A percentile compares a stretch with the other conserved stretches of the same genome.
Evolutionary conservation across 2,329 filamentous ascomycete genomes (phyloP).

Genomic region (Fusarium newnesense): DNA sequence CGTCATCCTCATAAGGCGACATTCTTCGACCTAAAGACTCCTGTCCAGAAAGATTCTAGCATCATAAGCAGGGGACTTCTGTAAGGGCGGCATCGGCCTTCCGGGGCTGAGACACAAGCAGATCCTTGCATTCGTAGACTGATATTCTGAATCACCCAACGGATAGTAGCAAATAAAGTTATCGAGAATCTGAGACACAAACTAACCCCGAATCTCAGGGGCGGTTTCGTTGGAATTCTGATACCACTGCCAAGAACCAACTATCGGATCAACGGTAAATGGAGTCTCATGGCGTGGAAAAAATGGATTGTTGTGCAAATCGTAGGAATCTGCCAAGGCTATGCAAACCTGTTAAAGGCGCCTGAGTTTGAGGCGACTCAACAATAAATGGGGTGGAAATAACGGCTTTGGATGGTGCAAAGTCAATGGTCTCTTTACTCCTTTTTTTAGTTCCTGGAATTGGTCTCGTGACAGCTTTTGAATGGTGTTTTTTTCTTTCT

Average conservation of each 20-base stretch:
- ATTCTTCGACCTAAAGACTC: not conserved
- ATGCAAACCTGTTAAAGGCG: conserved; percentile 17
- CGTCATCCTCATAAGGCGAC: not conserved
- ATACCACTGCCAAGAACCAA: conserved; percentile 10
- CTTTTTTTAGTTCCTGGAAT: not conserved
- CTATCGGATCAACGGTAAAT: not conserved
- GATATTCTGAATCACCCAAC: not conserved
- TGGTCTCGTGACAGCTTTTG: not conserved
- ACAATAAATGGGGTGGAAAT: conserved; percentile 5
- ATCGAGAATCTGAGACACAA: not conserved
- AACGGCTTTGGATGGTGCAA: conserved; percentile 10
- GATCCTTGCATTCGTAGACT: not conserved
- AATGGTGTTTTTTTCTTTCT: no score
- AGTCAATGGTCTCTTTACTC: conserved; percentile 2
- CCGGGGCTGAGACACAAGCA: conserved; percentile 3
- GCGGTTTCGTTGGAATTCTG: conserved; percentile 5
- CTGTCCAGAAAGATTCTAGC: not conserved
- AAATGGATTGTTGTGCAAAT: conserved; percentile 10
- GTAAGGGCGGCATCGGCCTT: not conserved
- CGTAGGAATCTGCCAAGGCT: conserved; percentile 15
- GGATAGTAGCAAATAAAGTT: not conserved
- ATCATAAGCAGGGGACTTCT: not conserved
- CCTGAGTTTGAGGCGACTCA: conserved; percentile 17
- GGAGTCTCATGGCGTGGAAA: conserved; percentile 2
- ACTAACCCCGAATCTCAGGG: not conserved